phyloP scores from a whole-genome alignment of 345 rosid species.

The Odontarrhena argentea region DNA sequence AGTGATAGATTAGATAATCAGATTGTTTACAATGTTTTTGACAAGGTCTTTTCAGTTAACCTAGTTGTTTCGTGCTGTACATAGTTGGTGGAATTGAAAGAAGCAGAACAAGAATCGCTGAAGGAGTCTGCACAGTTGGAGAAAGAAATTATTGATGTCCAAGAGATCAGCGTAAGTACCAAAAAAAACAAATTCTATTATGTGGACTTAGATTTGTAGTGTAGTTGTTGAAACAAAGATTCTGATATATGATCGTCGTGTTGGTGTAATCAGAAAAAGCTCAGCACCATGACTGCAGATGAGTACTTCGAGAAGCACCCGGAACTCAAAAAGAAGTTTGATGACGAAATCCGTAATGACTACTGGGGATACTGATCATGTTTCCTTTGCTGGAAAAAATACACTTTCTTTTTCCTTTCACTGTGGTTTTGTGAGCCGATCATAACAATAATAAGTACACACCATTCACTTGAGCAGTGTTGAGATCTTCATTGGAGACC shows the following conservation, averaged over 20 bases:
- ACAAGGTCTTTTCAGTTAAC: not conserved
- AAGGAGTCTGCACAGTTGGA: slow-evolving; percentile 83
- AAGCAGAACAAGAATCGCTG: slow-evolving; percentile 78
- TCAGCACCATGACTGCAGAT: slow-evolving; percentile 98
- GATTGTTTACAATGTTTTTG: not conserved
- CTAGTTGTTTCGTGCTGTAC: slow-evolving; percentile 19
- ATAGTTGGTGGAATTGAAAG: slow-evolving; percentile 89
- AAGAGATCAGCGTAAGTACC: slow-evolving; percentile 75
- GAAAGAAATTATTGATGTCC: slow-evolving; percentile 84
- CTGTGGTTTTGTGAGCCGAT: slow-evolving; percentile 40
- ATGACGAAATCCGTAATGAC: slow-evolving; percentile 96
- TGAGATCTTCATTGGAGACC: slow-evolving; percentile 36
- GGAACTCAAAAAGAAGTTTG: slow-evolving; percentile 90
- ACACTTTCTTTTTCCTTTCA: slow-evolving; percentile 17
- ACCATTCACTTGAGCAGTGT: slow-evolving; percentile 31
- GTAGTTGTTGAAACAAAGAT: not conserved
- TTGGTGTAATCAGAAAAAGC: slow-evolving; percentile 62
- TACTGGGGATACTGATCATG: slow-evolving; percentile 77
- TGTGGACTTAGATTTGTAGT: not conserved
- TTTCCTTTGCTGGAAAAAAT: slow-evolving; percentile 23
- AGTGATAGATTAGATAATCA: slow-evolving; percentile 30
- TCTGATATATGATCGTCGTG: slow-evolving; percentile 18
- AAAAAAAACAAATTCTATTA: not conserved
- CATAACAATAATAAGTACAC: slow-evolving; percentile 40
- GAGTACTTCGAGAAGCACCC: slow-evolving; percentile 98